These are phyloP conservation scores for Fomitopsis schrenkii DNA, from an alignment of 1,284 basidiomycete genomes.

Conservation along the genomic window DNA sequence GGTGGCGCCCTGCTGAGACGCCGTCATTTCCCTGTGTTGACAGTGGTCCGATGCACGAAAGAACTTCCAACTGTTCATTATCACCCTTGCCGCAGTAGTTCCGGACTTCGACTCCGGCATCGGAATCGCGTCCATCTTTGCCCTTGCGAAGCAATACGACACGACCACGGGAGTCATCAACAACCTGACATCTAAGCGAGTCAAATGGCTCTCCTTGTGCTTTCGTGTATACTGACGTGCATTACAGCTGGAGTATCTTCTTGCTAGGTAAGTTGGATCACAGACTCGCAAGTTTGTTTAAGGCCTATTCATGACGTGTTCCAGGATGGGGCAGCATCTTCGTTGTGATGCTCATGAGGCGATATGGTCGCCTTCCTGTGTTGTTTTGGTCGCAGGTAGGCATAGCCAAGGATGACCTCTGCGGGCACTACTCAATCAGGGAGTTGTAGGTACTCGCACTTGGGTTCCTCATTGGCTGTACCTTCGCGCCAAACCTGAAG, in stretches of 20 bases:
- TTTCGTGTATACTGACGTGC: not conserved
- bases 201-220: not conserved
- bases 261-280: constrained; percentile 41
- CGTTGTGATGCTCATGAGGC: constrained; percentile 55
- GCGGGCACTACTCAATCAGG: not conserved
- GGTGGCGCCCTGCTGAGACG: constrained; percentile 10
- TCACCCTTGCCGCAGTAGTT: constrained; percentile 62
- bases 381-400: constrained; percentile 60
- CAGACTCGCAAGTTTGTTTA: not conserved
- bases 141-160: constrained; percentile 51
- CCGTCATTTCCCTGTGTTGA: constrained; percentile 9
- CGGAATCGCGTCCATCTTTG: constrained; percentile 62
- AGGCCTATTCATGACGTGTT: not conserved
- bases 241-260: constrained; percentile 62
- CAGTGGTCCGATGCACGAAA: constrained; percentile 47
- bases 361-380: constrained; percentile 55
- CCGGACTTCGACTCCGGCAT: constrained; percentile 70
- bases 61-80: constrained; percentile 50
- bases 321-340: constrained; percentile 59
- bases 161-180: constrained; percentile 61
- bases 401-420: not conserved
- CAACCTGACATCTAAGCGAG: constrained; percentile 57
- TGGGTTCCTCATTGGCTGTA: constrained; percentile 47
- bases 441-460: constrained; percentile 38
- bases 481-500: constrained; percentile 49